A percentile compares a stretch with the other conserved stretches of the same genome.
Evolutionary conservation across 768 basidiomycete species (phyloP).

Genomic region (Boletus sensibilis): DNA sequence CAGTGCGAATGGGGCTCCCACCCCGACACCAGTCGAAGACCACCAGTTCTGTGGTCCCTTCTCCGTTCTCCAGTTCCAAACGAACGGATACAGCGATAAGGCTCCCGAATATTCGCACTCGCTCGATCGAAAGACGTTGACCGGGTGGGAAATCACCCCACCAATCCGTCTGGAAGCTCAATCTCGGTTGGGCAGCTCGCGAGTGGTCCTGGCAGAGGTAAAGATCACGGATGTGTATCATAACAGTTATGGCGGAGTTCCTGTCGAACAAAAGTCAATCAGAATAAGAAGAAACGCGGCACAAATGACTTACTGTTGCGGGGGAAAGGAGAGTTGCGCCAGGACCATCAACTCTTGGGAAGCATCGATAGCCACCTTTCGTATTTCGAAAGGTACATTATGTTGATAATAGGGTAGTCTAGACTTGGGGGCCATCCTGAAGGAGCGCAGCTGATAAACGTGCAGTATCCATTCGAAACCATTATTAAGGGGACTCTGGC

Average conservation of each 20-base stretch:
- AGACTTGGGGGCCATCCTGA: conserved; percentile 26
- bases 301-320: conserved; percentile 22
- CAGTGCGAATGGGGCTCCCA: conserved; percentile 28
- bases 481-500: conserved; percentile 33
- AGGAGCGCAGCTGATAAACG: conserved; percentile 35
- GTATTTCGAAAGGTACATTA: conserved; percentile 34
- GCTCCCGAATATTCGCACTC: conserved; percentile 28
- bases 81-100: conserved; percentile 28
- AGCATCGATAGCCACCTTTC: conserved; percentile 33
- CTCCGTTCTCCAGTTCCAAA: conserved; percentile 32
- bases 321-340: conserved; percentile 31
- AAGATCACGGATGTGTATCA: conserved; percentile 53
- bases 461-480: conserved; percentile 34
- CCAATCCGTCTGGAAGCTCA: conserved; percentile 35
- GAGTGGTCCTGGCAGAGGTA: conserved; percentile 57
- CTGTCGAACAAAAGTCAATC: conserved; percentile 14
- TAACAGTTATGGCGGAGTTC: conserved; percentile 24
- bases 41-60: conserved; percentile 32
- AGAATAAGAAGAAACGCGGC: neutral
- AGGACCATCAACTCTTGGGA: conserved; percentile 32
- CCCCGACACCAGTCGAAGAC: conserved; percentile 33
- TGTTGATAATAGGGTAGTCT: conserved; percentile 32
- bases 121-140: conserved; percentile 32
- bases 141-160: conserved; percentile 34
- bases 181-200: conserved; percentile 33